Conservation (phyloP, 2,329 filamentous ascomycete species). For the Balansia obtecta region DNA sequence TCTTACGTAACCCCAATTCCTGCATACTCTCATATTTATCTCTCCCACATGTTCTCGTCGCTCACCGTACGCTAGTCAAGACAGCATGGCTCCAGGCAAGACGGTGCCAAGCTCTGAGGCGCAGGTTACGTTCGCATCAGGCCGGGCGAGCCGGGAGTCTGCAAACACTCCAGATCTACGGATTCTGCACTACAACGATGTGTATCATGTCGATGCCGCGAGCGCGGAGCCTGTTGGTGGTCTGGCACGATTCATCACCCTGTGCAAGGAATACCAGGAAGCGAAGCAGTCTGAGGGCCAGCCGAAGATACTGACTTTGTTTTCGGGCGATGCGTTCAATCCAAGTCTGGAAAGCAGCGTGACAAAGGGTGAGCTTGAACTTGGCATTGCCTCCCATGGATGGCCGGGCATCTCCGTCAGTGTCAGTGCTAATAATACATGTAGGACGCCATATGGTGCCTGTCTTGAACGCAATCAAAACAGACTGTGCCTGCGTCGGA, state of each 20-base stretch:
- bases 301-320: conserved; percentile 60
- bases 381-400: neutral
- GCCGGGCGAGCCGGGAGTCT: conserved; percentile 5
- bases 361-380: conserved; percentile 53
- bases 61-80: neutral
- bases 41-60: neutral
- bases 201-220: conserved; percentile 70
- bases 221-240: conserved; percentile 78
- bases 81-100: conserved; percentile 1
- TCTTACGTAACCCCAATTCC: neutral
- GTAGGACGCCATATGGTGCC: conserved; percentile 75
- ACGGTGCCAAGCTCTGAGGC: conserved; percentile 15
- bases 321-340: conserved; percentile 89
- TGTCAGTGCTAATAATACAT: neutral
- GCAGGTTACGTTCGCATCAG: conserved; percentile 13
- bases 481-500: conserved; percentile 70
- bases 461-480: conserved; percentile 65
- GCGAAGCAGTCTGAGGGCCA: conserved; percentile 48
- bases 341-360: conserved; percentile 80
- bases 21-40: too few relatives aligned
- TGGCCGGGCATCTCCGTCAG: too few relatives aligned
- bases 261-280: conserved; percentile 62
- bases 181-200: conserved; percentile 86
- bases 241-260: conserved; percentile 64
- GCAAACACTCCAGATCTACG: conserved; percentile 50